These are phyloP conservation scores for Rhodotorula sp. DNA, from an alignment of 1,284 basidiomycete species.

Conservation along the genomic window DNA sequence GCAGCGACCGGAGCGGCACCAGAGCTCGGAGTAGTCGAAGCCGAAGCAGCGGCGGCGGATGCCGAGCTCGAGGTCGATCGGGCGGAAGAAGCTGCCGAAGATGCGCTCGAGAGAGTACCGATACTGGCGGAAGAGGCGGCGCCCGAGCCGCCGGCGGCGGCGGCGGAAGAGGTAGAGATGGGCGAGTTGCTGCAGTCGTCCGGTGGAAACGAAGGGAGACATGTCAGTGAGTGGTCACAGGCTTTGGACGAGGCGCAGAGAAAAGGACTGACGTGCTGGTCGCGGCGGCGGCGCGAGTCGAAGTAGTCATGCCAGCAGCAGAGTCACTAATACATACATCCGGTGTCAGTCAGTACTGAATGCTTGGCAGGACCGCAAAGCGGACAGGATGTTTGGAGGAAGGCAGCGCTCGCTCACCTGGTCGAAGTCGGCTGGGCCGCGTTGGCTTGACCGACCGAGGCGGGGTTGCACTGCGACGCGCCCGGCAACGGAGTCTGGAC, in stretches of 20 bases:
- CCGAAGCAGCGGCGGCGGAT: not conserved
- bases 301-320: not conserved
- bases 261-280: not conserved
- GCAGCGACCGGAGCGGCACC: not conserved
- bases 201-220: too few relatives aligned
- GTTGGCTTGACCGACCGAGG: not conserved
- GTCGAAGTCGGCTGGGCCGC: conserved; percentile 3
- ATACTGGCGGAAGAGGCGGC: not conserved
- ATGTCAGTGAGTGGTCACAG: not conserved
- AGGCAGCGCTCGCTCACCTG: too few relatives aligned
- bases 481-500: conserved; percentile 33
- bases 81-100: not conserved
- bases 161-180: not conserved
- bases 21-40: not conserved
- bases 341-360: too few relatives aligned
- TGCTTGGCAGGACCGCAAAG: too few relatives aligned
- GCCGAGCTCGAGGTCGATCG: not conserved
- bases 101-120: not conserved
- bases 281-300: not conserved
- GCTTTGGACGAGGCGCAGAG: too few relatives aligned
- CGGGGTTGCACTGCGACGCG: conserved; percentile 27
- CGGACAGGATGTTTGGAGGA: too few relatives aligned
- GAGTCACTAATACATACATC: too few relatives aligned
- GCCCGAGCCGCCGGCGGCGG: not conserved
- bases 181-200: not conserved